Evolutionary conservation across 352 stramenopile species (phyloP).

Genomic region (Blastocystis hominis): DNA sequence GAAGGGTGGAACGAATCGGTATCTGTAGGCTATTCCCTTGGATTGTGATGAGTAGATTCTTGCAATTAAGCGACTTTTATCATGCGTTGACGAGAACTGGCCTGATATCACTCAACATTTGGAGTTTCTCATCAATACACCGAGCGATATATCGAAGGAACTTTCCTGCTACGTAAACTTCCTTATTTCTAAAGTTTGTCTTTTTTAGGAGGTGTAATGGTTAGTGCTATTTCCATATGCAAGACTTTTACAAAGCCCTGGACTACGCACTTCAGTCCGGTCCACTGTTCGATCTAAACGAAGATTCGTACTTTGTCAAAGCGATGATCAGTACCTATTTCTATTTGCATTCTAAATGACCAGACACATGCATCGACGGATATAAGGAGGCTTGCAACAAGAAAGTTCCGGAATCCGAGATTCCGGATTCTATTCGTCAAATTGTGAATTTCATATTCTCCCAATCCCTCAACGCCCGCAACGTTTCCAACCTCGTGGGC

Average conservation of each 20-base stretch:
- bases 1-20: slow-evolving; percentile 25
- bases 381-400: background rate
- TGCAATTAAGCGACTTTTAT: background rate
- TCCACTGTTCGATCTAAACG: background rate
- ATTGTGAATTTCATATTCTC: slow-evolving; percentile 40
- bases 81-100: background rate
- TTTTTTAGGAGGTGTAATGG: background rate
- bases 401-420: background rate
- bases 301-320: slow-evolving; percentile 13
- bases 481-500: slow-evolving; percentile 5
- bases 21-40: background rate
- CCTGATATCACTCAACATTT: slow-evolving; percentile 15
- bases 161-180: background rate
- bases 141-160: background rate
- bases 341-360: background rate
- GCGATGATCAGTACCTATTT: background rate
- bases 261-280: background rate
- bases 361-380: slow-evolving; percentile 34
- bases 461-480: background rate
- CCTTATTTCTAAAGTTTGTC: background rate
- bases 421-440: background rate
- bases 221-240: slow-evolving; percentile 42
- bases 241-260: slow-evolving; percentile 23
- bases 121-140: background rate
- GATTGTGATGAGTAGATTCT: background rate